Evolutionary conservation across 352 stramenopile species (phyloP).

Genomic region (Pythium sukuiense): DNA sequence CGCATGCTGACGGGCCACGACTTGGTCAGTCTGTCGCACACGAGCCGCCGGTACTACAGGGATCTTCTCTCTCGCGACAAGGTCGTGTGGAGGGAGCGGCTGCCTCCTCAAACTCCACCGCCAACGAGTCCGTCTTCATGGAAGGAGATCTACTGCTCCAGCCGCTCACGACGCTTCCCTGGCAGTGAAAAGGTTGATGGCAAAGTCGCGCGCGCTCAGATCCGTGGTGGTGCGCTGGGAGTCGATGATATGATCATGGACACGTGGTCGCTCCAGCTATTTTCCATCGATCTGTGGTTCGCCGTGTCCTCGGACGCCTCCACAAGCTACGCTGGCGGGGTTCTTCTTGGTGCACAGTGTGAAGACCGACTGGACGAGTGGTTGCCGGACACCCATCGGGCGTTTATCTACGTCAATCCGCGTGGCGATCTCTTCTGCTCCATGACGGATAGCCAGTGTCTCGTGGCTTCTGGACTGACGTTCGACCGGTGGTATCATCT

Average conservation of each 20-base stretch:
- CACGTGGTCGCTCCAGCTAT: neutral
- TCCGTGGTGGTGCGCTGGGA: neutral
- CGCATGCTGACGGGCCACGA: neutral
- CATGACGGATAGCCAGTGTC: neutral
- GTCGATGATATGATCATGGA: neutral
- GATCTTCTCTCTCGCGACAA: neutral
- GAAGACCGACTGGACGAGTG: slow-evolving; percentile 19
- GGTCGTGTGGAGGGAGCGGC: neutral
- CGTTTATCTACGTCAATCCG: slow-evolving; percentile 1
- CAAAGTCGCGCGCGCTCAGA: neutral
- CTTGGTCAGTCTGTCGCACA: neutral
- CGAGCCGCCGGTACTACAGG: neutral
- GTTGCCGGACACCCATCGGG: neutral
- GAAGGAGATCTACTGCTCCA: neutral
- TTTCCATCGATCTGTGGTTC: slow-evolving; percentile 16
- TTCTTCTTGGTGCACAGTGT: slow-evolving; percentile 12
- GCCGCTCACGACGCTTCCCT: neutral
- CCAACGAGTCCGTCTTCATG: neutral
- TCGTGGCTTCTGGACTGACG: neutral
- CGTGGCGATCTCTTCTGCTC: slow-evolving; percentile 6
- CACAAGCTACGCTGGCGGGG: neutral
- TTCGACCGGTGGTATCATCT: slow-evolving; percentile 11
- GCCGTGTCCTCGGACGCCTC: neutral
- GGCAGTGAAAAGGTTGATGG: neutral
- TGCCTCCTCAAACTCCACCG: neutral